Conservation (phyloP, 2,329 filamentous ascomycete species). For the Fusarium sp. region DNA sequence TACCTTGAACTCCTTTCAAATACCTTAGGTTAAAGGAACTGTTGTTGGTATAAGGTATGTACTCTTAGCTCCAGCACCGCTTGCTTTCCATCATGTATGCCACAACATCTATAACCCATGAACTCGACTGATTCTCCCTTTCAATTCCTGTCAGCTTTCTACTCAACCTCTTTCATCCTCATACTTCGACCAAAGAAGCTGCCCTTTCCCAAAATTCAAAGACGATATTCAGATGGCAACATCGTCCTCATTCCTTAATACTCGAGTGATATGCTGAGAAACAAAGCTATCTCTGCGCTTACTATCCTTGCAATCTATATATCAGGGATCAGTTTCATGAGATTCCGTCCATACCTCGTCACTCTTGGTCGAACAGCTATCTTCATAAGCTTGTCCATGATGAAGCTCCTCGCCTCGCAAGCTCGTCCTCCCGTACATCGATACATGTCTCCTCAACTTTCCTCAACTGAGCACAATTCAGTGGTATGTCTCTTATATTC, state of each 20-base stretch:
- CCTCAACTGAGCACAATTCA: background rate
- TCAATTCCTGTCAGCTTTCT: accelerated
- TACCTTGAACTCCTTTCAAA: background rate
- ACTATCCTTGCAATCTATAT: accelerated
- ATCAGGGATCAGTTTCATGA: accelerated
- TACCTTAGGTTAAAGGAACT: background rate
- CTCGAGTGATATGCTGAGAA: background rate
- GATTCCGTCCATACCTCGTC: accelerated
- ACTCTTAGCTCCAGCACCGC: background rate
- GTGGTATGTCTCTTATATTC: accelerated
- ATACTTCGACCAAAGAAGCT: background rate
- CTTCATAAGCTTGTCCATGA: background rate
- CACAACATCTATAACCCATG: background rate
- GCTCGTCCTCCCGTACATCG: background rate
- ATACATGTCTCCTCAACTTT: background rate
- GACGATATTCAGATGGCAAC: background rate
- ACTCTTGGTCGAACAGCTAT: background rate
- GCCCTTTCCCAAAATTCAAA: conserved; percentile 13
- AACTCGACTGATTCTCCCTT: background rate
- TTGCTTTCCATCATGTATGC: background rate
- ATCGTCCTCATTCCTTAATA: background rate
- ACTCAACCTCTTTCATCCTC: background rate
- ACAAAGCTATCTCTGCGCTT: background rate
- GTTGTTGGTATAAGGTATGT: background rate
- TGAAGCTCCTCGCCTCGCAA: background rate